These are phyloP conservation scores for Fusarium sp. DNA, from an alignment of 2,329 filamentous ascomycete genomes.

Conservation along the genomic window DNA sequence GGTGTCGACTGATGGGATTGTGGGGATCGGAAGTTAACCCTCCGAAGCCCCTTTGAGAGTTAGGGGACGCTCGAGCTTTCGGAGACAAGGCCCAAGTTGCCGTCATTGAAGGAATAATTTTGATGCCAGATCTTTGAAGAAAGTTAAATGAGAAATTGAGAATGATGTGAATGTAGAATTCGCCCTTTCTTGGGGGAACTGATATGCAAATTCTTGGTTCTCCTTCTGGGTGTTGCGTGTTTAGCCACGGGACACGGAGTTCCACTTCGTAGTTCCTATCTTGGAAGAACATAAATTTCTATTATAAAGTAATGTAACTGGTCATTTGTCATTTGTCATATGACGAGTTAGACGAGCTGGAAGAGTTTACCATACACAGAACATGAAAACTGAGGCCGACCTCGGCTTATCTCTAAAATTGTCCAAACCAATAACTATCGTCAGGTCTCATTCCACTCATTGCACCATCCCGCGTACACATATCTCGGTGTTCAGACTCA, in stretches of 20 bases:
- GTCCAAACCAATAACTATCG: slow-evolving; percentile 56
- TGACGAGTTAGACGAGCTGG: too few relatives aligned
- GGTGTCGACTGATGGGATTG: not conserved
- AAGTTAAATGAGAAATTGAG: accelerated
- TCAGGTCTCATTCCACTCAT: slow-evolving; percentile 51
- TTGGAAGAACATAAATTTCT: not conserved
- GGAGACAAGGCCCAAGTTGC: slow-evolving; percentile 29
- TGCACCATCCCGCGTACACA: slow-evolving; percentile 52
- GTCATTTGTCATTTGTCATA: too few relatives aligned
- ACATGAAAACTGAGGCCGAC: too few relatives aligned
- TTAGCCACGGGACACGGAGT: not conserved
- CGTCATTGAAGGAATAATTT: slow-evolving; percentile 13
- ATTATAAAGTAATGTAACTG: too few relatives aligned
- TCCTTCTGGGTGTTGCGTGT: not conserved
- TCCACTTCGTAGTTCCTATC: not conserved
- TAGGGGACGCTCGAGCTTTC: not conserved
- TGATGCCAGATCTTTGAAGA: not conserved
- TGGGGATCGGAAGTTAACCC: slow-evolving; percentile 26
- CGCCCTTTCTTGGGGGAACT: not conserved
- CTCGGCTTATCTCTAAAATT: slow-evolving; percentile 13
- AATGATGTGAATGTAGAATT: not conserved
- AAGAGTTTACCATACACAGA: not conserved
- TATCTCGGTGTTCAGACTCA: slow-evolving; percentile 35
- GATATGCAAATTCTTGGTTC: not conserved
- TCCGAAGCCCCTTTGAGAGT: slow-evolving; percentile 31